A percentile compares a stretch with the other conserved stretches of the same genome.
phyloP scores from a whole-genome alignment of 1,284 basidiomycete genomes.

The Stygiomarasmius scandens region DNA sequence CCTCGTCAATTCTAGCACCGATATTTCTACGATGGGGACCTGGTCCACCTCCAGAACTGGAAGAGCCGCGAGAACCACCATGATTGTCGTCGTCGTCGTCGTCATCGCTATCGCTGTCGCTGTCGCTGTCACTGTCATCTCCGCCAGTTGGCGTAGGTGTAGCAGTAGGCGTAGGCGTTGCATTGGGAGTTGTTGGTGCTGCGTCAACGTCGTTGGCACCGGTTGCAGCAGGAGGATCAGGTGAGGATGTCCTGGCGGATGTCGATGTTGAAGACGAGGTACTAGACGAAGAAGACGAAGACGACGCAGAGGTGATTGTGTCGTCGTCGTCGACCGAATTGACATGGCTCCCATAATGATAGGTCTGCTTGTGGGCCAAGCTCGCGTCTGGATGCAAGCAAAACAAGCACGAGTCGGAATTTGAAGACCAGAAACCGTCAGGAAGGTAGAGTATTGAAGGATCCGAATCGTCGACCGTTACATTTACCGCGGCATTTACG shows the following conservation, averaged over 20 bases:
- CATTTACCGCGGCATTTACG: neutral
- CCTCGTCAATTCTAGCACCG: conserved; percentile 29
- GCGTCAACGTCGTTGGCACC: too few relatives aligned
- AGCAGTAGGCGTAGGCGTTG: neutral
- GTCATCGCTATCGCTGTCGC: neutral
- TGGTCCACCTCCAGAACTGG: neutral
- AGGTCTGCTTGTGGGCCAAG: conserved; percentile 6
- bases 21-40: neutral
- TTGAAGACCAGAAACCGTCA: conserved; percentile 1
- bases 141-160: neutral
- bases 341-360: conserved; percentile 12
- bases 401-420: conserved; percentile 3
- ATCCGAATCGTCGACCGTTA: conserved; percentile 6
- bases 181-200: neutral
- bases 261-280: neutral
- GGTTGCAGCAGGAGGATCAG: too few relatives aligned
- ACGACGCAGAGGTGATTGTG: neutral
- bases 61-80: neutral
- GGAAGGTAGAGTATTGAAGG: conserved; percentile 7
- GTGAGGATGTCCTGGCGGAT: too few relatives aligned
- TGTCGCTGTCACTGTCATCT: neutral
- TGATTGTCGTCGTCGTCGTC: neutral
- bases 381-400: conserved; percentile 5
- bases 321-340: conserved; percentile 1
- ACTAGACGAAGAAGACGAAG: neutral